These are phyloP conservation scores for Lentinula raphanica DNA, from an alignment of 768 basidiomycete genomes.

Conservation along the genomic window DNA sequence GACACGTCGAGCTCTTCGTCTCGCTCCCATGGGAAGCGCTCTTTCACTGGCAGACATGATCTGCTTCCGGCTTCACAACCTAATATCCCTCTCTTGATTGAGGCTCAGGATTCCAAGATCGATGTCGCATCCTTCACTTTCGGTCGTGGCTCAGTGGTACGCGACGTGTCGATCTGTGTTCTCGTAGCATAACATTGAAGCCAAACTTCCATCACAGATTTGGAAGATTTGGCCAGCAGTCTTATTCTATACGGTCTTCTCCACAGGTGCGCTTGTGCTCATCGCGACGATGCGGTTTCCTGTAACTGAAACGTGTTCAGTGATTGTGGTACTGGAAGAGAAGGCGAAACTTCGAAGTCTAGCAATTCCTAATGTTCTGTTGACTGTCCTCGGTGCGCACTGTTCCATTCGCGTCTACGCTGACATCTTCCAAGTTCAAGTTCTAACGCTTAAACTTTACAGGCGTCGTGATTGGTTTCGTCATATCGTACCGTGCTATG, in stretches of 20 bases:
- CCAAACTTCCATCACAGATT: not conserved
- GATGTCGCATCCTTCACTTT: conserved; percentile 7
- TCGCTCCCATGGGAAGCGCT: conserved; percentile 1
- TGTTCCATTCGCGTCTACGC: too few relatives aligned
- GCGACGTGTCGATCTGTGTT: not conserved
- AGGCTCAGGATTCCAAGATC: not conserved
- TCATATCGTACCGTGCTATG: conserved; percentile 21
- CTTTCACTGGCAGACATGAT: not conserved
- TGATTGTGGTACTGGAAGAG: conserved; percentile 5
- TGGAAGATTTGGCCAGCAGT: conserved; percentile 11
- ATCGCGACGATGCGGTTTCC: not conserved
- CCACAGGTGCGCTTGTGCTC: not conserved
- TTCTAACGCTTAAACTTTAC: too few relatives aligned
- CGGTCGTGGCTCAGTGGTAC: conserved; percentile 8
- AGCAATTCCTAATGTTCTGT: conserved; percentile 7
- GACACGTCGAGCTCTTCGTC: not conserved
- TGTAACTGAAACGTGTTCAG: not conserved
- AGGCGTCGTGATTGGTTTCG: conserved; percentile 42
- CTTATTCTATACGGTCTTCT: conserved; percentile 8
- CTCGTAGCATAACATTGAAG: not conserved
- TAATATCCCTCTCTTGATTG: not conserved
- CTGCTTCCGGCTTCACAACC: conserved; percentile 7
- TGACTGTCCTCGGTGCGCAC: conserved; percentile 7
- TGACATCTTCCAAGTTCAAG: not conserved
- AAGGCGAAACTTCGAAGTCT: not conserved